phyloP scores from a whole-genome alignment of 169 alveolate genomes.

The Cryptosporidium baileyi region DNA sequence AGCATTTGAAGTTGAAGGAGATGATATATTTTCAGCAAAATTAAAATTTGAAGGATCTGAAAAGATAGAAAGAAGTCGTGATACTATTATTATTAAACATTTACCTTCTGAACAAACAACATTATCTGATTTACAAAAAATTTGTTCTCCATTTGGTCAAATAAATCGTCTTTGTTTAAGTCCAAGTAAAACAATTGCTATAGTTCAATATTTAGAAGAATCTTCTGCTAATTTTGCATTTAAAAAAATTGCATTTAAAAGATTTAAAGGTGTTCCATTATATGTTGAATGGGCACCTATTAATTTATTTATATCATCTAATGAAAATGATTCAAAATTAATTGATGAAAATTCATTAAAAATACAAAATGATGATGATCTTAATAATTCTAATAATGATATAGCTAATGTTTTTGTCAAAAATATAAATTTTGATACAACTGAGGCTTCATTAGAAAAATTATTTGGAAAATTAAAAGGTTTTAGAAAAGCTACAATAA shows the following conservation, averaged over 20 bases:
- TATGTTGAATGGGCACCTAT: slow-evolving; percentile 93
- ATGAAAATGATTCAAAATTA: background rate
- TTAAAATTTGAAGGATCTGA: slow-evolving; percentile 17
- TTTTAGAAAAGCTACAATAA: slow-evolving; percentile 58
- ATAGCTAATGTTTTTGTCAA: slow-evolving; percentile 85
- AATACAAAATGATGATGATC: slow-evolving; percentile 24
- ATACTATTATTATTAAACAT: slow-evolving; percentile 76
- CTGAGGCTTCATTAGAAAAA: slow-evolving; percentile 81
- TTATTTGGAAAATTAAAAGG: slow-evolving; percentile 78
- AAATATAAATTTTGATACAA: slow-evolving; percentile 86
- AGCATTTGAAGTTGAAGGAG: slow-evolving; percentile 80
- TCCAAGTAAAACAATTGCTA: slow-evolving; percentile 88
- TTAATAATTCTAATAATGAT: slow-evolving; percentile 31
- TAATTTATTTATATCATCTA: slow-evolving; percentile 66
- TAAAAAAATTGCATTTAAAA: slow-evolving; percentile 83
- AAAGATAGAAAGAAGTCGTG: slow-evolving; percentile 58
- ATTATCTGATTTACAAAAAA: slow-evolving; percentile 76
- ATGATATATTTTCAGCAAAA: slow-evolving; percentile 60
- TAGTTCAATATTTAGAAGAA: slow-evolving; percentile 84
- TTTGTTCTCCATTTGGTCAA: slow-evolving; percentile 85
- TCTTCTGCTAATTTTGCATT: slow-evolving; percentile 87
- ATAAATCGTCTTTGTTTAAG: slow-evolving; percentile 82
- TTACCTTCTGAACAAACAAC: slow-evolving; percentile 73
- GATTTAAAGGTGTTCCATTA: slow-evolving; percentile 85
- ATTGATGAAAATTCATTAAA: slow-evolving; percentile 1